Evolutionary conservation across 2,329 filamentous ascomycete genomes (phyloP).

Genomic region (Davidsoniella virescens): DNA sequence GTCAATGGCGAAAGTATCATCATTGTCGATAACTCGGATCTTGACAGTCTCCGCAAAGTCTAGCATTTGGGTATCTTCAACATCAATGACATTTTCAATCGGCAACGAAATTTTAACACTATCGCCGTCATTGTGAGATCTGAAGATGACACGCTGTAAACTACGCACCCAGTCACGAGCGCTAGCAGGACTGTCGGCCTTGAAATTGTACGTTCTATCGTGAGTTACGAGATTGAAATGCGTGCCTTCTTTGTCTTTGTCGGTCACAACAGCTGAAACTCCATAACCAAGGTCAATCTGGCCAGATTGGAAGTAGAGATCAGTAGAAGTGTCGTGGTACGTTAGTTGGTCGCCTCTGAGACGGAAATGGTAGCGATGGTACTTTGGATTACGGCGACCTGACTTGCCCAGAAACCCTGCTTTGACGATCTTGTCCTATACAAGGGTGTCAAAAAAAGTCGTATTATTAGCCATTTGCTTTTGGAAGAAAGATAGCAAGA

Average conservation of each 20-base stretch:
- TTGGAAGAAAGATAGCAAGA: background rate
- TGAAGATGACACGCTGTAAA: constrained; percentile 85
- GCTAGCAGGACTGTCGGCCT: constrained; percentile 70
- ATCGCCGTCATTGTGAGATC: constrained; percentile 89
- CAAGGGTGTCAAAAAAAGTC: background rate
- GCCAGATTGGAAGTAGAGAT: constrained; percentile 80
- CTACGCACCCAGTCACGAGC: constrained; percentile 95
- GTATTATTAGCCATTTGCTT: background rate
- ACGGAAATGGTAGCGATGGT: constrained; percentile 82
- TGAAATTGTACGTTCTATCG: constrained; percentile 71
- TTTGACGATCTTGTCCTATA: constrained; percentile 58
- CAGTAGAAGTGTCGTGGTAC: constrained; percentile 70
- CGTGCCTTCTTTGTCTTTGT: constrained; percentile 60
- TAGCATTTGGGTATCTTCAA: constrained; percentile 80
- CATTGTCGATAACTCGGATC: constrained; percentile 79
- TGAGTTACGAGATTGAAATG: constrained; percentile 72
- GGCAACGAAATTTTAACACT: constrained; percentile 92
- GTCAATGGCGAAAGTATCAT: constrained; percentile 88
- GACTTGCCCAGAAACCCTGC: constrained; percentile 80
- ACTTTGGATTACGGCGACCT: constrained; percentile 74
- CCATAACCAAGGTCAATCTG: constrained; percentile 87
- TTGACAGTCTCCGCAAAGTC: constrained; percentile 91
- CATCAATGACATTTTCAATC: constrained; percentile 74
- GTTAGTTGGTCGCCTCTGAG: constrained; percentile 83
- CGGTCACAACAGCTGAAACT: constrained; percentile 65